Conservation (phyloP, 805 yeast genomes). For the Ogataea siamensis region DNA sequence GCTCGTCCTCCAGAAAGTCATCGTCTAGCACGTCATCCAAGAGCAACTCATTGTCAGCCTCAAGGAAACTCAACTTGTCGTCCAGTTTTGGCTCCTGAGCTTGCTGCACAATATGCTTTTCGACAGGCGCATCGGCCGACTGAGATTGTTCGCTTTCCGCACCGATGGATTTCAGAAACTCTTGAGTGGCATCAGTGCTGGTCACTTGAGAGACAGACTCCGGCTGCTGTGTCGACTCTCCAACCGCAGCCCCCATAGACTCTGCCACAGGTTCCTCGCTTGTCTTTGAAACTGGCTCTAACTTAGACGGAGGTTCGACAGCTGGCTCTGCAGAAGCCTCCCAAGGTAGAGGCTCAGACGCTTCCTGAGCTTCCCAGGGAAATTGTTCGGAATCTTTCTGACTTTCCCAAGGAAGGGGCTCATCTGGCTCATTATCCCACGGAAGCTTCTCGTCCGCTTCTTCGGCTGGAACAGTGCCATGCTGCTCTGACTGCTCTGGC, state of each 20-base stretch:
- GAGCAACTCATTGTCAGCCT: conserved; percentile 44
- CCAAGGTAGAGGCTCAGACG: conserved; percentile 2
- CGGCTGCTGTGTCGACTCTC: too few species aligned
- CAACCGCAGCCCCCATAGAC: too few species aligned
- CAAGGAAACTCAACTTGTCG: conserved; percentile 42
- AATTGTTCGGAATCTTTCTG: conserved; percentile 1
- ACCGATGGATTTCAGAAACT: not conserved
- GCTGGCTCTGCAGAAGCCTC: not conserved
- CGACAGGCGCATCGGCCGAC: too few species aligned
- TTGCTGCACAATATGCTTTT: not conserved
- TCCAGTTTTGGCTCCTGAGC: conserved; percentile 21
- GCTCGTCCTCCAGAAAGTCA: conserved; percentile 32
- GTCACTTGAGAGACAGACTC: too few species aligned
- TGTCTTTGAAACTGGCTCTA: not conserved
- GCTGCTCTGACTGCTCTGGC: not conserved
- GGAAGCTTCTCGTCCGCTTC: conserved; percentile 2
- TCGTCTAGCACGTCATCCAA: conserved; percentile 39
- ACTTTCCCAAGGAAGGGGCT: conserved; percentile 8
- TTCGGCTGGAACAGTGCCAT: too few species aligned
- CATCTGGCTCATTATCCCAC: conserved; percentile 5
- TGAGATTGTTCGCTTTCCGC: too few species aligned
- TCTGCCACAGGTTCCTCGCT: not conserved
- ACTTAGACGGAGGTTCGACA: not conserved
- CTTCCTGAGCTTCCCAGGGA: conserved; percentile 5
- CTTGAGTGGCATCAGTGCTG: not conserved